Evolutionary conservation across 1,284 basidiomycete genomes (phyloP).

Genomic region (Tilletia horrida): DNA sequence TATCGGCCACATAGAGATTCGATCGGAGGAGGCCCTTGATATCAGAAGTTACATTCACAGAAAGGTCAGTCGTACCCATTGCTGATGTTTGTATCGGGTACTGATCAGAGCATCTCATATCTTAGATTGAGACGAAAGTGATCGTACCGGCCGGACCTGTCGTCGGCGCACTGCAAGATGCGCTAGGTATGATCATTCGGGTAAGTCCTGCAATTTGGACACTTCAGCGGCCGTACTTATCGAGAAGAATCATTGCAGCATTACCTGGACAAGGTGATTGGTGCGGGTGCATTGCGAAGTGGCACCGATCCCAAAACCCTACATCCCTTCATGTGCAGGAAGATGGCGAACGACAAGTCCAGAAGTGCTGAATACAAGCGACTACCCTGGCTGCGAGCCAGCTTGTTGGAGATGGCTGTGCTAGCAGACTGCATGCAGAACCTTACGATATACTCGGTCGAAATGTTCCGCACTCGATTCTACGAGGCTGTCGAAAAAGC

Average conservation of each 20-base stretch:
- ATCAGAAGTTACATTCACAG: constrained; percentile 80
- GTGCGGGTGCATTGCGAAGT: constrained; percentile 34
- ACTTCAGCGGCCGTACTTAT: not conserved
- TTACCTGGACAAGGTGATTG: constrained; percentile 40
- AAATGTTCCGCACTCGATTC: constrained; percentile 52
- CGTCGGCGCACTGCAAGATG: constrained; percentile 45
- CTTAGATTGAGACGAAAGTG: constrained; percentile 42
- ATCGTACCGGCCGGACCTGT: constrained; percentile 40
- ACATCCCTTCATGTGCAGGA: constrained; percentile 40
- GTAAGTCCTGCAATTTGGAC: constrained; percentile 56
- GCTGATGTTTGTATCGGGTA: not conserved
- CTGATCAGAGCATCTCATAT: not conserved
- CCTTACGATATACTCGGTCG: constrained; percentile 69
- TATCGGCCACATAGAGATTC: constrained; percentile 90
- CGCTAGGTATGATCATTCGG: constrained; percentile 56
- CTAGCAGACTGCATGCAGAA: constrained; percentile 49
- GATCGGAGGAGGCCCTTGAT: constrained; percentile 86
- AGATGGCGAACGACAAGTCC: constrained; percentile 17
- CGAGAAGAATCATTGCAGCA: not conserved
- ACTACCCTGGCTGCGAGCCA: constrained; percentile 29
- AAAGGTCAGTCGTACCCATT: constrained; percentile 60
- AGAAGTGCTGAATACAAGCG: constrained; percentile 24
- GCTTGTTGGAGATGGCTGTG: constrained; percentile 31
- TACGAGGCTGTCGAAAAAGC: constrained; percentile 47
- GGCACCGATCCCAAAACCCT: constrained; percentile 39